A percentile compares a stretch with the other conserved stretches of the same genome.
Evolutionary conservation across 495 filamentous ascomycete species (phyloP).

Genomic region (Lophiotrema nucula): DNA sequence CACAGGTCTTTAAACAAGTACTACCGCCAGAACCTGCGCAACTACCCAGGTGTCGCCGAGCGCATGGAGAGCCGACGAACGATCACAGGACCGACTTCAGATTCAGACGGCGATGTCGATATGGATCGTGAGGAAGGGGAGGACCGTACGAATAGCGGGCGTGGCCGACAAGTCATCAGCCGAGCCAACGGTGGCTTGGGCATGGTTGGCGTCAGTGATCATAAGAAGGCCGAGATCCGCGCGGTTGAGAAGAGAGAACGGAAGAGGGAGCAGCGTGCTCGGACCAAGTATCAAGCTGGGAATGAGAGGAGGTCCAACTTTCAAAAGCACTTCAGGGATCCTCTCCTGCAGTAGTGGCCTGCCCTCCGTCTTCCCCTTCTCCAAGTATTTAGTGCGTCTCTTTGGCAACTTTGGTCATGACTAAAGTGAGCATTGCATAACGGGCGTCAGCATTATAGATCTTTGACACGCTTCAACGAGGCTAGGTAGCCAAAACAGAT

Average conservation of each 20-base stretch:
- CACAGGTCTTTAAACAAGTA: constrained; percentile 83
- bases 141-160: constrained; percentile 24
- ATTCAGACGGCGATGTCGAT: constrained; percentile 50
- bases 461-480: not conserved
- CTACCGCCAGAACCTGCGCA: constrained; percentile 89
- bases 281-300: constrained; percentile 59
- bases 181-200: constrained; percentile 72
- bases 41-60: constrained; percentile 70
- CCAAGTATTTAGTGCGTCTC: not conserved
- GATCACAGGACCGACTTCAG: constrained; percentile 39
- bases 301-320: constrained; percentile 63
- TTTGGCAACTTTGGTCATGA: not conserved
- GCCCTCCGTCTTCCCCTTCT: not conserved
- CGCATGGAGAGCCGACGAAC: constrained; percentile 43
- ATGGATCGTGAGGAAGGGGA: constrained; percentile 34
- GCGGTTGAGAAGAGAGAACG: constrained; percentile 65
- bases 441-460: constrained; percentile 19
- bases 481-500: not conserved
- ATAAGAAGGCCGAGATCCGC: constrained; percentile 64
- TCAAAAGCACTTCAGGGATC: constrained; percentile 71
- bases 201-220: constrained; percentile 70
- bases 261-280: constrained; percentile 59
- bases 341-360: constrained; percentile 11
- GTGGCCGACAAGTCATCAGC: constrained; percentile 59
- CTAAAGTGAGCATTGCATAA: not conserved